Percentiles rank a stretch among this genome's conserved stretches.
Conservation (phyloP, 179 eudicot genomes). For the Silene vulgaris region DNA sequence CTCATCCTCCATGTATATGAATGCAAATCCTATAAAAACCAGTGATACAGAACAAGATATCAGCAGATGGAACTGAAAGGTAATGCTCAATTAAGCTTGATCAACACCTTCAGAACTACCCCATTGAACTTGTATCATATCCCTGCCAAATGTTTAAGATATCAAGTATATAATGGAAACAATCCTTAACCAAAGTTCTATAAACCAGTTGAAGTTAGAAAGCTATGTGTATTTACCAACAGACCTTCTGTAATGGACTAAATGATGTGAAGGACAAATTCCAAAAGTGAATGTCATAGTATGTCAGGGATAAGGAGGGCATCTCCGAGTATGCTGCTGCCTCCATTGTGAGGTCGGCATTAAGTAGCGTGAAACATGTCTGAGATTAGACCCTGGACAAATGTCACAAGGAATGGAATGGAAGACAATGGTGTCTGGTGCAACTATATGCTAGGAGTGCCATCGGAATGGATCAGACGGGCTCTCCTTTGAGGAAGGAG, state of each 20-base stretch:
- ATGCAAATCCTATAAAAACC: slow-evolving; percentile 51
- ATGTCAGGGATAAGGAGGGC: slow-evolving; percentile 48
- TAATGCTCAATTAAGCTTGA: slow-evolving; percentile 7
- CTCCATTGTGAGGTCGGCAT: slow-evolving; percentile 50
- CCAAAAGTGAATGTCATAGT: slow-evolving; percentile 68
- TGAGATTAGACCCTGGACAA: slow-evolving; percentile 57
- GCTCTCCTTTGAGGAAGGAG: slow-evolving; percentile 61
- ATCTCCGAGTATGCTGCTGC: slow-evolving; percentile 55
- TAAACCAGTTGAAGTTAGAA: slow-evolving; percentile 41
- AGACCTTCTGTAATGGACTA: slow-evolving; percentile 71
- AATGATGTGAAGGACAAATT: slow-evolving; percentile 68
- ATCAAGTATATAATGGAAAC: slow-evolving; percentile 1
- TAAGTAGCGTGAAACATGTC: slow-evolving; percentile 35
- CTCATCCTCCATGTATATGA: slow-evolving; percentile 66
- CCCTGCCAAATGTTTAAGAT: slow-evolving; percentile 20
- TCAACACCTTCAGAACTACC: slow-evolving; percentile 23
- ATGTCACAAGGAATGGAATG: slow-evolving; percentile 47
- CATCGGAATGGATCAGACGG: slow-evolving; percentile 52
- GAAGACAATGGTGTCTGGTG: slow-evolving; percentile 54
- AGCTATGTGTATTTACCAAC: slow-evolving; percentile 59
- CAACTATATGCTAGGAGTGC: slow-evolving; percentile 49
- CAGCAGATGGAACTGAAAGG: slow-evolving; percentile 5
- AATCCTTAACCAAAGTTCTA: slow-evolving; percentile 9
- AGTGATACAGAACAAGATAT: neutral
- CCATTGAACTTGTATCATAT: slow-evolving; percentile 5